These are phyloP conservation scores for Plantago major DNA, from an alignment of 257 asterid genomes.

Conservation along the genomic window DNA sequence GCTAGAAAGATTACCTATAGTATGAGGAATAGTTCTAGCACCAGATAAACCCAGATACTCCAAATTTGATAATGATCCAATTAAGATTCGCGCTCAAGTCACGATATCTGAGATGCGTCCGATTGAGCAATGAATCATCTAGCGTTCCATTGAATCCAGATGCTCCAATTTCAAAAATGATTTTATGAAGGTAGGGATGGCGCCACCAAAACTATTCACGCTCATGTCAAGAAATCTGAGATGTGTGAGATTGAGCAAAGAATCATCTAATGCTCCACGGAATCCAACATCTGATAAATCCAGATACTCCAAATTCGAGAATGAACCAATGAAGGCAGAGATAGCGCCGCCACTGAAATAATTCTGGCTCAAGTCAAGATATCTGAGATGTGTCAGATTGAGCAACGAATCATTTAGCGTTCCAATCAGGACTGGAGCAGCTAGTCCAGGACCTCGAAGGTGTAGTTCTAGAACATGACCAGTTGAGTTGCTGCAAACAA, in stretches of 20 bases:
- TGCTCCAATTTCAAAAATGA: too few species aligned
- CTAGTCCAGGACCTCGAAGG: constrained; percentile 6
- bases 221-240: too few species aligned
- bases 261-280: constrained; percentile 1
- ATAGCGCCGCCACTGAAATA: constrained; percentile 10
- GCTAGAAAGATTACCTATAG: constrained; percentile 24
- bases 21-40: constrained; percentile 11
- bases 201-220: too few species aligned
- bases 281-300: constrained; percentile 14
- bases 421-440: constrained; percentile 7
- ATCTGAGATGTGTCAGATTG: constrained; percentile 15
- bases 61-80: too few species aligned
- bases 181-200: too few species aligned
- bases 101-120: too few species aligned
- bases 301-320: constrained; percentile 19
- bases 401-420: constrained; percentile 16
- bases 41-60: too few species aligned
- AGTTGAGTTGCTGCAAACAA: constrained; percentile 17
- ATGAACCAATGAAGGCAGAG: constrained; percentile 24
- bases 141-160: too few species aligned
- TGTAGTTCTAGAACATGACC: constrained; percentile 19
- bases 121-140: too few species aligned
- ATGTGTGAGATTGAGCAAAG: constrained; percentile 18
- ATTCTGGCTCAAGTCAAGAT: constrained; percentile 22
- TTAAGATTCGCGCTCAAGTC: constrained; percentile 21